Conservation (phyloP, 768 basidiomycete genomes). For the Tricholoma sp. region DNA sequence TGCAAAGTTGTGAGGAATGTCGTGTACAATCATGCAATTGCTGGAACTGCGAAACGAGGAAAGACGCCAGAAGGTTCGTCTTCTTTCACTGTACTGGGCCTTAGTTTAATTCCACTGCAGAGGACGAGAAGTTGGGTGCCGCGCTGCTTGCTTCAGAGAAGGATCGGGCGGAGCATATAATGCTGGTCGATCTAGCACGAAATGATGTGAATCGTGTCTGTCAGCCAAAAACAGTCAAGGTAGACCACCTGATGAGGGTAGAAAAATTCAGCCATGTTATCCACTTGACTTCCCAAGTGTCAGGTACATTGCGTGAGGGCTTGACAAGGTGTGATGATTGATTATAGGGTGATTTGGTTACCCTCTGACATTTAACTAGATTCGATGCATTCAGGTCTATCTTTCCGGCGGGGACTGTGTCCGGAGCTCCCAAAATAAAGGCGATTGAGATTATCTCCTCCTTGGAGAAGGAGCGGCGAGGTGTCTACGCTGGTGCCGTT, state of each 20-base stretch:
- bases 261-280: conserved; percentile 99
- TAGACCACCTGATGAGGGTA: conserved; percentile 89
- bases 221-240: conserved; percentile 90
- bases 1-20: conserved; percentile 92
- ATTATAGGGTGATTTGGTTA: background rate
- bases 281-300: conserved; percentile 93
- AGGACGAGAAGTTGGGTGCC: conserved; percentile 78
- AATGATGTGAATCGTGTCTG: conserved; percentile 99
- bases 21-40: conserved; percentile 97
- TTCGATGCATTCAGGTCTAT: conserved; percentile 99
- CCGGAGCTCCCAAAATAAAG: conserved; percentile 98
- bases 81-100: conserved; percentile 5
- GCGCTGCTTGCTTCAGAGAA: conserved; percentile 82
- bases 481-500: conserved; percentile 95
- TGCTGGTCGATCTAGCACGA: conserved; percentile 96
- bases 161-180: conserved; percentile 96
- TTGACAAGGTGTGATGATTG: conserved; percentile 72
- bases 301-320: conserved; percentile 76
- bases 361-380: conserved; percentile 32
- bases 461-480: conserved; percentile 84
- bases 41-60: conserved; percentile 88
- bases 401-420: conserved; percentile 98
- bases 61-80: conserved; percentile 75
- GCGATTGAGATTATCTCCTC: conserved; percentile 90
- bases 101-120: conserved; percentile 35